Conservation (phyloP, 352 stramenopile species). For the Globisporangium splendens region DNA sequence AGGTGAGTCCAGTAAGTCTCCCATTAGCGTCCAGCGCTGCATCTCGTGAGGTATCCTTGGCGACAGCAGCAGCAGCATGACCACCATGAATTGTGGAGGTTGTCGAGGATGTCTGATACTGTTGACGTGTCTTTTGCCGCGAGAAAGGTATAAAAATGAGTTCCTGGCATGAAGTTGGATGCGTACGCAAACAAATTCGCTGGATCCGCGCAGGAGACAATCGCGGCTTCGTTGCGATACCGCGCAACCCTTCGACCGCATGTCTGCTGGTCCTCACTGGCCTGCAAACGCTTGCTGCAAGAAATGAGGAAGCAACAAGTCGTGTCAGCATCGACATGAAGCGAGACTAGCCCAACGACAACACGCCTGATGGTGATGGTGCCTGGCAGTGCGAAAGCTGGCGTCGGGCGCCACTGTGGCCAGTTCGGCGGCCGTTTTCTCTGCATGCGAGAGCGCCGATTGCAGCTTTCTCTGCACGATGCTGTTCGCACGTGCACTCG, state of each 20-base stretch:
- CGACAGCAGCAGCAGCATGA: background rate
- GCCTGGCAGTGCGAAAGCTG: slow-evolving; percentile 13
- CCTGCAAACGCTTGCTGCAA: slow-evolving; percentile 7
- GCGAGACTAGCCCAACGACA: background rate
- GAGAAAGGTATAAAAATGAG: slow-evolving; percentile 81
- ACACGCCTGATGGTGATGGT: background rate
- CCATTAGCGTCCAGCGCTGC: background rate
- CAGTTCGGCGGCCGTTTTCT: slow-evolving; percentile 34
- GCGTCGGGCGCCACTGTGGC: slow-evolving; percentile 11
- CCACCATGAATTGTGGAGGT: background rate
- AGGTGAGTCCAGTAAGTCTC: background rate
- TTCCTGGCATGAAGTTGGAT: slow-evolving; percentile 66
- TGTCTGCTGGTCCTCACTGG: slow-evolving; percentile 5
- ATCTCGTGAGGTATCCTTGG: background rate
- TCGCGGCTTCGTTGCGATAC: slow-evolving; percentile 50
- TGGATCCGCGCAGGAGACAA: slow-evolving; percentile 60
- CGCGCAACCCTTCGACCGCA: slow-evolving; percentile 33
- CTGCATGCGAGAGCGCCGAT: slow-evolving; percentile 44
- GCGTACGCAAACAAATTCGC: slow-evolving; percentile 50
- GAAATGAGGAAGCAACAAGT: no score
- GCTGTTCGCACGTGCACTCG: slow-evolving; percentile 24
- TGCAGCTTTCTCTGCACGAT: slow-evolving; percentile 68
- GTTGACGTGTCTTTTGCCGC: slow-evolving; percentile 33
- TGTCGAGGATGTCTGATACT: background rate
- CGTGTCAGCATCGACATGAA: background rate